Conservation (phyloP, 306 rosid species). For the Chamaecrista fasciculata region DNA sequence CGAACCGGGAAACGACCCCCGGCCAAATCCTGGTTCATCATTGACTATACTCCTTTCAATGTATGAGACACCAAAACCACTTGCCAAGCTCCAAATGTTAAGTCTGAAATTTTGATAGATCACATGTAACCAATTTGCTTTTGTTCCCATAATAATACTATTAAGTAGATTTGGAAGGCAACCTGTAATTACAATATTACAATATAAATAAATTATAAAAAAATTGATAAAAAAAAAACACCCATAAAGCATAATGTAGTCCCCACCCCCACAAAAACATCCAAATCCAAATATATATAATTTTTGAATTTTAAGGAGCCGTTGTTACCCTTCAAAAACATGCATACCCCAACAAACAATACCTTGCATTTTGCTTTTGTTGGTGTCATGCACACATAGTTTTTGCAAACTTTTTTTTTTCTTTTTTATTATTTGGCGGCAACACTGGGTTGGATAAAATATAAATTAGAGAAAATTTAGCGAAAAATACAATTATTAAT, state of each 20-base stretch:
- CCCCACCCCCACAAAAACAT: conserved; percentile 32
- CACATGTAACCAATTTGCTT: not conserved
- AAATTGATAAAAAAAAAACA: not conserved
- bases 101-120: too few species aligned
- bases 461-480: not conserved
- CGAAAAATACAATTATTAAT: conserved; percentile 16
- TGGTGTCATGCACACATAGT: conserved; percentile 16
- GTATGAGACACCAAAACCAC: too few species aligned
- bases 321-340: conserved; percentile 40
- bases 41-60: too few species aligned
- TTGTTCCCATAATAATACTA: not conserved
- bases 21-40: too few species aligned
- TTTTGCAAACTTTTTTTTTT: not conserved
- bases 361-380: conserved; percentile 17
- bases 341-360: conserved; percentile 1
- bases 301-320: conserved; percentile 42
- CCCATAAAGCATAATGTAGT: not conserved
- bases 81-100: too few species aligned
- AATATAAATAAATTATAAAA: not conserved
- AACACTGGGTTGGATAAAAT: conserved; percentile 30
- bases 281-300: not conserved
- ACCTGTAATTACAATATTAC: too few species aligned
- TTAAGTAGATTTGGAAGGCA: not conserved
- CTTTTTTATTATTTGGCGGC: conserved; percentile 61
- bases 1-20: too few species aligned